Evolutionary conservation across 148 eudicot species (phyloP).

Genomic region (Limonium bicolor): DNA sequence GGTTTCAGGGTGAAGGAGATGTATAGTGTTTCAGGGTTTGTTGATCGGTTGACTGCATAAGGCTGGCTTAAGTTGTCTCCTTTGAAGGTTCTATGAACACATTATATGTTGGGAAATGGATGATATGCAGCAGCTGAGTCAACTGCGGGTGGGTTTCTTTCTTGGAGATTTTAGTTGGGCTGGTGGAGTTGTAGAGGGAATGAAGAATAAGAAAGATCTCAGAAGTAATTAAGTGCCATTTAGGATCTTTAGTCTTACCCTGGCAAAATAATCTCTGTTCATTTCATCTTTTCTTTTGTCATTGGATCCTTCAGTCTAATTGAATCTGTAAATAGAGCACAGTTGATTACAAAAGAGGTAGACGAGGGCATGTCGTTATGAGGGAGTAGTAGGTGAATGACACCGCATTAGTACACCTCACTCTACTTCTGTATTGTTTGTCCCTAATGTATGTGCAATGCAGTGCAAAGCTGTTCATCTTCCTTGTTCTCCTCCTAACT

Average conservation of each 20-base stretch:
- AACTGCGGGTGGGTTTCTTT: too few relatives aligned
- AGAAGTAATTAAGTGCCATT: too few relatives aligned
- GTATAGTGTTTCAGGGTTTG: slow-evolving; percentile 32
- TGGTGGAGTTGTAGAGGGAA: slow-evolving; percentile 16
- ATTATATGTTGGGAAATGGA: slow-evolving; percentile 49
- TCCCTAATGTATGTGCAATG: too few relatives aligned
- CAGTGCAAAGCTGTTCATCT: too few relatives aligned
- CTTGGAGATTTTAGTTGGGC: slow-evolving; percentile 10
- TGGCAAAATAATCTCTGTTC: not conserved
- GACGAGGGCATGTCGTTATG: too few relatives aligned
- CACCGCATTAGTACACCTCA: too few relatives aligned
- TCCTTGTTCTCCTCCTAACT: too few relatives aligned
- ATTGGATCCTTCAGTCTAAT: not conserved
- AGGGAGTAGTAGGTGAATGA: too few relatives aligned
- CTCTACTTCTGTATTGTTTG: too few relatives aligned
- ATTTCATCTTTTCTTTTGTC: not conserved
- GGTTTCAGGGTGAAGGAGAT: slow-evolving; percentile 37
- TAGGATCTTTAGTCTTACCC: slow-evolving; percentile 4
- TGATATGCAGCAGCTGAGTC: too few relatives aligned
- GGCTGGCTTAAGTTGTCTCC: slow-evolving; percentile 59
- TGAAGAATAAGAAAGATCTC: slow-evolving; percentile 7
- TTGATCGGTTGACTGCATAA: slow-evolving; percentile 28
- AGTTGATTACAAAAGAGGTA: slow-evolving; percentile 16
- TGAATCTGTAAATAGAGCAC: slow-evolving; percentile 46
- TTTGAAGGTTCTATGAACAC: slow-evolving; percentile 25